These are phyloP conservation scores for Trichoderma polysporum DNA, from an alignment of 2,329 filamentous ascomycete species.

Conservation along the genomic window DNA sequence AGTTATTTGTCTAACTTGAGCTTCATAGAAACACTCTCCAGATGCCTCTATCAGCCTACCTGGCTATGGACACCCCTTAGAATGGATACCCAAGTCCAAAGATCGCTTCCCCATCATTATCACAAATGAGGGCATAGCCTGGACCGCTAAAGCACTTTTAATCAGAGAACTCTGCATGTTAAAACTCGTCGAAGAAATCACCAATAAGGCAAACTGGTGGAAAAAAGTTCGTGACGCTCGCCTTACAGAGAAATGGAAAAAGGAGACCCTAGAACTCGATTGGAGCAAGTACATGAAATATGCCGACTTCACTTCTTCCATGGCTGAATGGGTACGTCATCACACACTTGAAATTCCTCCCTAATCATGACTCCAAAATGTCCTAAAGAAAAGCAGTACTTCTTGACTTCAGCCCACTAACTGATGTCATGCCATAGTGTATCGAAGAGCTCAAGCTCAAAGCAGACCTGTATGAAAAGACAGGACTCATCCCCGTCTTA, in stretches of 20 bases:
- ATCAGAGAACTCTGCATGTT: background rate
- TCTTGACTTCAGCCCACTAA: background rate
- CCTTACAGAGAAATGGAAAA: background rate
- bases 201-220: background rate
- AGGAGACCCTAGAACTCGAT: background rate
- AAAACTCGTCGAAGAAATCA: background rate
- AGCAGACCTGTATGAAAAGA: constrained; percentile 35
- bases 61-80: background rate
- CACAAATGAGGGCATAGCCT: background rate
- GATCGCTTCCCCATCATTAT: no score
- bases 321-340: background rate
- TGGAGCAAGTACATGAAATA: background rate
- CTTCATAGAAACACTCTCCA: no score
- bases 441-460: constrained; percentile 36
- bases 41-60: background rate
- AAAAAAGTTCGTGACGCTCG: background rate
- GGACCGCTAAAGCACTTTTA: background rate
- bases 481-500: constrained; percentile 34
- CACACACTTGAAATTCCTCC: background rate
- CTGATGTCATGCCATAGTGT: constrained; percentile 26
- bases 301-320: background rate
- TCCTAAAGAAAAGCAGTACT: no score
- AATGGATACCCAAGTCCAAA: background rate
- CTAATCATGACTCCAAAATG: no score
- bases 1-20: no score